Evolutionary conservation across 176 grass and related monocot species (phyloP), one percentile per base, ranked within the genome.

Genomic region (Pharus latifolius): DNA sequence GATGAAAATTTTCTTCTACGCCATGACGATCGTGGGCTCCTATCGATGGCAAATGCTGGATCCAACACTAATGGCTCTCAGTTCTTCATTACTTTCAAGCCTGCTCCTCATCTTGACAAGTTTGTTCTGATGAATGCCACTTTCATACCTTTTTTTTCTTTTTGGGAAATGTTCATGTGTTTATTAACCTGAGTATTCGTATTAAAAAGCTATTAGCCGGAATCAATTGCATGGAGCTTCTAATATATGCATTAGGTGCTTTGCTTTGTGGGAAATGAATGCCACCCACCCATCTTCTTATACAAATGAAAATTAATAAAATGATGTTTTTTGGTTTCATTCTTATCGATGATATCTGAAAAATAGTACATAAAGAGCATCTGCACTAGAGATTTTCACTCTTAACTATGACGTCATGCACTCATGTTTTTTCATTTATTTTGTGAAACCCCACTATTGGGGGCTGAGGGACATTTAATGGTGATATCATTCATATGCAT

Each of bases 61-160:
- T 44, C 73, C 51, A 76, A 83, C 44, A 62, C 86, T 56, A 92
- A 89, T 85, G 90, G 90, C n/a, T 88, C 87, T 25, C 96, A 99
- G 73, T 99, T 99, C 65, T 94, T 90, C 70, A 99, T 99, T 74
- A 99, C 96, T 73, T 99, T 99, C 54, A 88, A 83, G 59, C 44
- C 84, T 60, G 84, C 81, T 72, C 62, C 82, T 67, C 84, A 79
- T 81, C 90, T 99, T 79, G 90, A 99, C 69, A 86, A 90, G 96
- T 99, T 65, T 83, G 82, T 68, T 72, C 57, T 12, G 24, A 64
- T 42, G 4, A 12, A 3, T 70, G 73, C 29, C 56, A 76, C 34
- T 76, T 43, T 38, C 35, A 38, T 38, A n/a, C n/a, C n/a, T n/a
- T n/a, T n/a, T n/a, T n/a, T n/a, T n/a, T n/a, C n/a, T n/a, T n/a